These are phyloP conservation scores for Avicennia marina DNA, from an alignment of 257 asterid species.

Conservation along the genomic window DNA sequence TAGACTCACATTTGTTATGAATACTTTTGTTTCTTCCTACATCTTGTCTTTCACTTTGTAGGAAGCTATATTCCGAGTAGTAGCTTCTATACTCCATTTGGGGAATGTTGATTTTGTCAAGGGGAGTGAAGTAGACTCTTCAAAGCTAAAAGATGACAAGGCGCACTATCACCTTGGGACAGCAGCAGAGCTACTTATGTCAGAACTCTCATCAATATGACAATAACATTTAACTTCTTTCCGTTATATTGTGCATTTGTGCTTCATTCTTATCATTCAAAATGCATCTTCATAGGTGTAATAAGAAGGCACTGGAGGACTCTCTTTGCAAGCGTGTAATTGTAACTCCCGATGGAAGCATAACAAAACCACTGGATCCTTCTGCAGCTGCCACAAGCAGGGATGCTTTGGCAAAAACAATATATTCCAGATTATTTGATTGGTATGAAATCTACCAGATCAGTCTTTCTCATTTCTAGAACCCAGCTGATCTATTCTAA, in stretches of 20 bases:
- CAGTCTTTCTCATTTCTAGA: too few species aligned
- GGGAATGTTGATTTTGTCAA: conserved; percentile 77
- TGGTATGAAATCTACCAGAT: conserved; percentile 48
- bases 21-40: conserved; percentile 5
- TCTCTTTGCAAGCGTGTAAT: conserved; percentile 88
- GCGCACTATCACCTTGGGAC: conserved; percentile 70
- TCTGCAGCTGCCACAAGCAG: conserved; percentile 89
- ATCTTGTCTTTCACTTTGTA: conserved; percentile 12
- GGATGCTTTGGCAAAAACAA: conserved; percentile 89
- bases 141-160: conserved; percentile 70
- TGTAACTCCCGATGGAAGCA: conserved; percentile 95
- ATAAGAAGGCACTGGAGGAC: conserved; percentile 67
- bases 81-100: conserved; percentile 92
- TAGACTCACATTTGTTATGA: neutral
- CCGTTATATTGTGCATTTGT: neutral
- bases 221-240: conserved; percentile 4
- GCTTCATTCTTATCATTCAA: conserved; percentile 1
- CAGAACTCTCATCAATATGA: conserved; percentile 26
- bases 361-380: conserved; percentile 83
- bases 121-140: conserved; percentile 81
- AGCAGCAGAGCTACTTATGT: conserved; percentile 87
- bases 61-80: conserved; percentile 95
- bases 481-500: too few species aligned
- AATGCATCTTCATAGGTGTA: conserved; percentile 50
- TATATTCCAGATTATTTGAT: conserved; percentile 91